Conservation (phyloP, 2,329 filamentous ascomycete species). For the Sclerotinia spermophila region DNA sequence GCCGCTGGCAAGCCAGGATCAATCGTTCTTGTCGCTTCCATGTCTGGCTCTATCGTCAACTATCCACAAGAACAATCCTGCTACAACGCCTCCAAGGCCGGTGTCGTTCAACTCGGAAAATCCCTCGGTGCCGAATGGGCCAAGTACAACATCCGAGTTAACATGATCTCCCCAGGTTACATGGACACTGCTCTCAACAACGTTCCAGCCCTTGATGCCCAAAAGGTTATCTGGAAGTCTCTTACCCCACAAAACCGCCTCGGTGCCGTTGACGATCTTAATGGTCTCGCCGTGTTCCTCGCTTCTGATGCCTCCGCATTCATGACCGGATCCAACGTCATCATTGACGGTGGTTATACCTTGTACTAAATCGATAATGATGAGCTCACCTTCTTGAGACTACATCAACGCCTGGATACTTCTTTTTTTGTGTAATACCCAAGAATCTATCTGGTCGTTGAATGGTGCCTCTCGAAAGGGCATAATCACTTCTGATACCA, state of each 20-base stretch:
- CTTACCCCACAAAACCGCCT: slow-evolving; percentile 71
- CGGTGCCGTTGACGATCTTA: slow-evolving; percentile 70
- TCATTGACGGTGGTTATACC: slow-evolving; percentile 37
- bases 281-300: slow-evolving; percentile 73
- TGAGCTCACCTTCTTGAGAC: slow-evolving; percentile 13
- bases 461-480: background rate
- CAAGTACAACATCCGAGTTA: slow-evolving; percentile 75
- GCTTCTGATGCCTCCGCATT: slow-evolving; percentile 69
- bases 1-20: slow-evolving; percentile 65
- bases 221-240: slow-evolving; percentile 78
- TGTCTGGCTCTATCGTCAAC: slow-evolving; percentile 83
- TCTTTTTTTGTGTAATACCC: background rate
- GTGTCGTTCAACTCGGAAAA: slow-evolving; percentile 73
- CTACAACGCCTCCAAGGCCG: slow-evolving; percentile 83
- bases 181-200: slow-evolving; percentile 83
- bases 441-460: background rate
- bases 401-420: slow-evolving; percentile 9
- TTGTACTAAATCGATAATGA: slow-evolving; percentile 33
- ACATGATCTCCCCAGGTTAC: slow-evolving; percentile 78
- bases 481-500: slow-evolving; percentile 3
- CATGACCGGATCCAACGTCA: slow-evolving; percentile 70
- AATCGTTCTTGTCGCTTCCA: slow-evolving; percentile 73
- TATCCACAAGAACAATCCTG: slow-evolving; percentile 79
- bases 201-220: slow-evolving; percentile 70
- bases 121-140: slow-evolving; percentile 83